phyloP scores from a whole-genome alignment of 495 filamentous ascomycete species.

The Apodospora peruviana region DNA sequence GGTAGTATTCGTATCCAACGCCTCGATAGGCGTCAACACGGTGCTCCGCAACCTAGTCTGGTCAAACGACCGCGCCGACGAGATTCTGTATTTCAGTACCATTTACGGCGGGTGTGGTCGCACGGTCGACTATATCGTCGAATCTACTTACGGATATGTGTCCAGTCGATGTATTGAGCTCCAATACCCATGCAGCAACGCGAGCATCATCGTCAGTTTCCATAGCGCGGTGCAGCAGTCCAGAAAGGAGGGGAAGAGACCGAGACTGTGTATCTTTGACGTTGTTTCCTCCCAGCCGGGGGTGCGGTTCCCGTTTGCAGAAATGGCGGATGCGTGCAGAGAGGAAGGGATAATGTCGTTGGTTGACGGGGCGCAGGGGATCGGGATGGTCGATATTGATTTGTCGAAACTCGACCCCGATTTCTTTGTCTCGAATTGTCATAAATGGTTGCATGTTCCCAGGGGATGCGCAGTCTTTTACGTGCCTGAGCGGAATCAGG shows the following conservation, averaged over 20 bases:
- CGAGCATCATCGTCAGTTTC: conserved; percentile 51
- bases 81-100: conserved; percentile 64
- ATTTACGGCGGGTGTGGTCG: conserved; percentile 75
- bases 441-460: conserved; percentile 92
- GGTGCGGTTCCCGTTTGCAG: conserved; percentile 71
- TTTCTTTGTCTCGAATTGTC: conserved; percentile 77
- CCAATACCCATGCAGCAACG: conserved; percentile 55
- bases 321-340: conserved; percentile 55
- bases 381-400: conserved; percentile 71
- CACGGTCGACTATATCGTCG: conserved; percentile 60
- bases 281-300: conserved; percentile 71
- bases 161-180: conserved; percentile 31
- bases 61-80: conserved; percentile 45
- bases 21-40: conserved; percentile 74
- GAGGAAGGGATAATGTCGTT: conserved; percentile 54
- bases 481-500: conserved; percentile 67
- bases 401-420: conserved; percentile 62
- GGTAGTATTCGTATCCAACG: conserved; percentile 75
- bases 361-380: conserved; percentile 78
- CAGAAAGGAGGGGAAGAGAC: conserved; percentile 36
- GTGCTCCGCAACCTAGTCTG: conserved; percentile 67
- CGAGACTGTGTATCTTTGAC: conserved; percentile 69
- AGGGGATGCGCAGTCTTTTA: conserved; percentile 76
- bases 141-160: conserved; percentile 38
- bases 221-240: conserved; percentile 38